A percentile compares a stretch with the other conserved stretches of the same genome.
Conservation (phyloP, 805 yeast genomes). For the Cyberlindnera euphorbiiphila region DNA sequence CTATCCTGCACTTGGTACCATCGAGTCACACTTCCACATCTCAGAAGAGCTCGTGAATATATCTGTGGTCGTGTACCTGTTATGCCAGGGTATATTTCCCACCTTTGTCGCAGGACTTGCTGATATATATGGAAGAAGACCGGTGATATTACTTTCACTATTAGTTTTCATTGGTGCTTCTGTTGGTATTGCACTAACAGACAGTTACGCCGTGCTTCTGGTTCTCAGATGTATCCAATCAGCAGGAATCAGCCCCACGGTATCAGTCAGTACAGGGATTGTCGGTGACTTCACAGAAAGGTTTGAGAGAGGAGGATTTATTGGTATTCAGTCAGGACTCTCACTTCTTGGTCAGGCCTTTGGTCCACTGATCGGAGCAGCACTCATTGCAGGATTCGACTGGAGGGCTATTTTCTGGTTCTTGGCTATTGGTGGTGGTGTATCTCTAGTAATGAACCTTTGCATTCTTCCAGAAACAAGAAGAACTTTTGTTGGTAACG, state of each 20-base stretch:
- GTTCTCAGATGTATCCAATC: slow-evolving; percentile 72
- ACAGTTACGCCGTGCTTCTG: slow-evolving; percentile 55
- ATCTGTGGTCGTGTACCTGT: slow-evolving; percentile 71
- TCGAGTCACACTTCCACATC: slow-evolving; percentile 52
- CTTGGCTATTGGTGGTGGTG: slow-evolving; percentile 59
- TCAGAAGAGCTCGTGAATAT: slow-evolving; percentile 57
- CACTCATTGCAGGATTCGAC: slow-evolving; percentile 39
- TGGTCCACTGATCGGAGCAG: slow-evolving; percentile 65
- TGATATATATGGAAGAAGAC: slow-evolving; percentile 70
- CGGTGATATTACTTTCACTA: slow-evolving; percentile 54
- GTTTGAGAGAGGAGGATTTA: slow-evolving; percentile 64
- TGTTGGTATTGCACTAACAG: slow-evolving; percentile 59
- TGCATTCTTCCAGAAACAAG: slow-evolving; percentile 72
- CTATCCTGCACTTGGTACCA: slow-evolving; percentile 66
- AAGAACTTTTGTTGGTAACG: slow-evolving; percentile 71
- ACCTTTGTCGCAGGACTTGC: slow-evolving; percentile 63
- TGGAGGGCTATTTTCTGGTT: slow-evolving; percentile 84
- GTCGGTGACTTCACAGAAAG: slow-evolving; percentile 71
- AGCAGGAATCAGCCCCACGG: slow-evolving; percentile 69
- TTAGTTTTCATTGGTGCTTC: slow-evolving; percentile 55
- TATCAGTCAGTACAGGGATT: slow-evolving; percentile 65
- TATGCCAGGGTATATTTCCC: slow-evolving; percentile 77
- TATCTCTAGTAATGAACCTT: slow-evolving; percentile 32
- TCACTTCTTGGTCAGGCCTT: slow-evolving; percentile 71
- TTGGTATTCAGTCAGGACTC: slow-evolving; percentile 63